Percentiles rank a stretch among this genome's conserved stretches.
phyloP scores from a whole-genome alignment of 1,284 basidiomycete genomes.

The Ceratobasidium sp. region DNA sequence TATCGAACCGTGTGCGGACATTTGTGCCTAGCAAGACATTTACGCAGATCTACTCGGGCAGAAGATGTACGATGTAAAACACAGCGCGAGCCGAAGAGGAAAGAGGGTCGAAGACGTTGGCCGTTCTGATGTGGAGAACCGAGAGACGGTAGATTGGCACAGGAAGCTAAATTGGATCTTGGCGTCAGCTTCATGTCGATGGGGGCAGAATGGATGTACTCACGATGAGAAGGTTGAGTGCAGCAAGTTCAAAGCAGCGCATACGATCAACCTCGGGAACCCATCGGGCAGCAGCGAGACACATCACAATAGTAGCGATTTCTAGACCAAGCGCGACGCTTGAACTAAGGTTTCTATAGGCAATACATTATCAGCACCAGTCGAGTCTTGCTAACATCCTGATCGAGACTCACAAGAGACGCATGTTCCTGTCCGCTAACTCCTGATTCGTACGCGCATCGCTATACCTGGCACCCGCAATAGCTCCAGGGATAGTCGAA shows the following conservation, averaged over 20 bases:
- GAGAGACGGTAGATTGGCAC: constrained; percentile 35
- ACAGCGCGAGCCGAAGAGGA: constrained; percentile 11
- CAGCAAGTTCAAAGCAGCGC: constrained; percentile 31
- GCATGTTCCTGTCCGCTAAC: constrained; percentile 17
- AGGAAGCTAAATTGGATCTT: neutral
- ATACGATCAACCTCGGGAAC: constrained; percentile 20
- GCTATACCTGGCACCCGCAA: constrained; percentile 14
- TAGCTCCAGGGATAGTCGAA: no score
- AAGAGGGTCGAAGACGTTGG: constrained; percentile 5
- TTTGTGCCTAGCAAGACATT: constrained; percentile 24
- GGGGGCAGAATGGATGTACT: neutral
- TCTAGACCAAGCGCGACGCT: constrained; percentile 8
- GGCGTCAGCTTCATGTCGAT: neutral
- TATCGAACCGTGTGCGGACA: constrained; percentile 17
- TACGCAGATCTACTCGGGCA: constrained; percentile 24
- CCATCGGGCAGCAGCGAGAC: neutral
- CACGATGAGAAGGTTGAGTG: constrained; percentile 3
- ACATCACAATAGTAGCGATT: neutral
- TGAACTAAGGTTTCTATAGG: constrained; percentile 9
- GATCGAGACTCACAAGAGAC: no score
- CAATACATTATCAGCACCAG: neutral
- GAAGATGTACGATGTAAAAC: constrained; percentile 21
- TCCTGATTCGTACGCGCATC: constrained; percentile 9
- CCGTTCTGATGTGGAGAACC: constrained; percentile 24
- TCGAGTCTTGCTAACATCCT: neutral